Percentiles rank a stretch among this genome's conserved stretches.
phyloP scores from a whole-genome alignment of 495 filamentous ascomycete genomes.

The Friedmanniomyces endolithicus region DNA sequence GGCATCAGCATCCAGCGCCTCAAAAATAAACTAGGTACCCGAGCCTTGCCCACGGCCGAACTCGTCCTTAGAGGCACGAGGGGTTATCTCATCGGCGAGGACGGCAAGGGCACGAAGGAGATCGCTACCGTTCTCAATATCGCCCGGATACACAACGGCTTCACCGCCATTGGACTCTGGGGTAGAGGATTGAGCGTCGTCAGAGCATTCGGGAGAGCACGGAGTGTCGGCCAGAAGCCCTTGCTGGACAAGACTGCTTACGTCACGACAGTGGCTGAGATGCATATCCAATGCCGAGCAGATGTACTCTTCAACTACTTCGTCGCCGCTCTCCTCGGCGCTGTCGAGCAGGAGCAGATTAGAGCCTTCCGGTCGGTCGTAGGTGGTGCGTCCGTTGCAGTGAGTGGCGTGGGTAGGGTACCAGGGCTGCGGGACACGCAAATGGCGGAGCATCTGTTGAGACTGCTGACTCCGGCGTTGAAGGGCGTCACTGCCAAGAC shows the following conservation, averaged over 20 bases:
- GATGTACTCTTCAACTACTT: conserved; percentile 50
- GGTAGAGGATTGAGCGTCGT: conserved; percentile 50
- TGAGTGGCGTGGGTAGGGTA: not conserved
- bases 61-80: conserved; percentile 48
- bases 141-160: conserved; percentile 51
- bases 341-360: conserved; percentile 31
- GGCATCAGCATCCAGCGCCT: conserved; percentile 54
- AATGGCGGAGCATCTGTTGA: conserved; percentile 35
- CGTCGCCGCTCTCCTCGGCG: conserved; percentile 44
- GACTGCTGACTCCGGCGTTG: conserved; percentile 49
- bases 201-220: conserved; percentile 44
- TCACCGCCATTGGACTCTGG: conserved; percentile 44
- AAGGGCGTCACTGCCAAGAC: conserved; percentile 51
- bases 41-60: conserved; percentile 56
- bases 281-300: conserved; percentile 42
- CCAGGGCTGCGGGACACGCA: not conserved
- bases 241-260: conserved; percentile 48
- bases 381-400: not conserved
- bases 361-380: not conserved
- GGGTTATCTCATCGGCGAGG: conserved; percentile 49
- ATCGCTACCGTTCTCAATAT: conserved; percentile 57
- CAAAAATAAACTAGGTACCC: conserved; percentile 60
- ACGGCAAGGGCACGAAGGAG: conserved; percentile 52
- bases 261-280: conserved; percentile 46
- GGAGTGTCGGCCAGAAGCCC: conserved; percentile 37